These are phyloP conservation scores for Bremia lactucae DNA, from an alignment of 352 stramenopile species.

Conservation along the genomic window DNA sequence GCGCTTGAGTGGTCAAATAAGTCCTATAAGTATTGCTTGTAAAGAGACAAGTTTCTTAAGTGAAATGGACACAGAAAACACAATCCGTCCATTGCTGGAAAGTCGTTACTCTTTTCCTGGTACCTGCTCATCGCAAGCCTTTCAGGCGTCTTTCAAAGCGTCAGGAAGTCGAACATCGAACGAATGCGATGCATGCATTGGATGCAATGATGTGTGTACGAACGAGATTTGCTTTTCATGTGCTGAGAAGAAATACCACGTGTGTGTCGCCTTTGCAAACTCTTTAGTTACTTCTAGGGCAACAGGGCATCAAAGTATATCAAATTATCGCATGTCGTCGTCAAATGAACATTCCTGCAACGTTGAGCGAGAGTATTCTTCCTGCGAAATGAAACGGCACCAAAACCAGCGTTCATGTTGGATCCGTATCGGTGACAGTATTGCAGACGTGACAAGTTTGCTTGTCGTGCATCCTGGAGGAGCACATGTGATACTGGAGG, in stretches of 20 bases:
- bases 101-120: constrained; percentile 8
- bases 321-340: constrained; percentile 10
- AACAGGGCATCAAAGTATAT: constrained; percentile 23
- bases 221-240: constrained; percentile 61
- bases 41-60: constrained; percentile 5
- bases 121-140: constrained; percentile 7
- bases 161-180: constrained; percentile 26
- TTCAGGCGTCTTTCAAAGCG: constrained; percentile 12
- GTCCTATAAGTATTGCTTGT: constrained; percentile 3
- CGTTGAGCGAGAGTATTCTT: constrained; percentile 64
- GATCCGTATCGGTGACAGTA: constrained; percentile 77
- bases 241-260: constrained; percentile 63
- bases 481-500: constrained; percentile 46
- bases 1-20: constrained; percentile 6
- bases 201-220: constrained; percentile 66
- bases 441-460: constrained; percentile 89
- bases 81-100: constrained; percentile 1
- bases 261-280: constrained; percentile 34
- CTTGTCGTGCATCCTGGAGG: constrained; percentile 84
- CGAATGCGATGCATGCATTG: constrained; percentile 62
- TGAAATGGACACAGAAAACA: constrained; percentile 13
- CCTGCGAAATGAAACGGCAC: constrained; percentile 83
- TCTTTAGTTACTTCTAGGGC: constrained; percentile 17
- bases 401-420: constrained; percentile 78
- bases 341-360: constrained; percentile 22